phyloP scores from a whole-genome alignment of 148 eudicot species.

The Silene latifolia region DNA sequence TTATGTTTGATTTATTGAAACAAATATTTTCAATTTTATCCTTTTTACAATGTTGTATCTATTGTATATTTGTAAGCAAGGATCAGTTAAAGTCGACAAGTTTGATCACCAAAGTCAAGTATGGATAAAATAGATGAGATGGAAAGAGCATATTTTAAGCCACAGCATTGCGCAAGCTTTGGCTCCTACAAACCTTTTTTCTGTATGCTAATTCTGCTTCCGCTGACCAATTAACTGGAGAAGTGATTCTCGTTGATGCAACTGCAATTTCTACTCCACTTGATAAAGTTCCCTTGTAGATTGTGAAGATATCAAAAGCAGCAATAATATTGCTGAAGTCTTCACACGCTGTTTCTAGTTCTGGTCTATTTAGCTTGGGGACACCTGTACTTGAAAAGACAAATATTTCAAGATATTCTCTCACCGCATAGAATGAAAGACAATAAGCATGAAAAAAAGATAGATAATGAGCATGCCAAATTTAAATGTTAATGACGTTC shows the following conservation, averaged over 20 bases:
- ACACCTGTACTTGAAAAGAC: constrained; percentile 48
- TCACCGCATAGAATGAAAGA: no score
- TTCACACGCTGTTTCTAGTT: constrained; percentile 88
- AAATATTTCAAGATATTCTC: background rate
- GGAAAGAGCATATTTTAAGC: background rate
- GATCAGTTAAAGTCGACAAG: background rate
- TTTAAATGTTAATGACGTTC: no score
- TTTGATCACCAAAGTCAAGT: background rate
- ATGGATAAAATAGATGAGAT: background rate
- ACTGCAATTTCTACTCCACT: constrained; percentile 93
- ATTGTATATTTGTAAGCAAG: background rate
- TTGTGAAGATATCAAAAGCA: constrained; percentile 39
- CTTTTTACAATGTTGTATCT: no score
- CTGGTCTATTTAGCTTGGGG: constrained; percentile 75
- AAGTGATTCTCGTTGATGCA: constrained; percentile 49
- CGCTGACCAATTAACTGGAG: constrained; percentile 62
- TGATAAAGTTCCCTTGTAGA: constrained; percentile 90
- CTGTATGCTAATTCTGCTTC: constrained; percentile 56
- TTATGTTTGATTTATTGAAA: no score
- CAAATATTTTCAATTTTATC: background rate
- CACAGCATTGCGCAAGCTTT: background rate
- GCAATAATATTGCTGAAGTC: constrained; percentile 94
- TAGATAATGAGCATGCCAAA: no score
- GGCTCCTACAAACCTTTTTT: constrained; percentile 55
- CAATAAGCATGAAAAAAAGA: no score